phyloP scores from a whole-genome alignment of 305 asterid species.

The Fraxinus sp. region DNA sequence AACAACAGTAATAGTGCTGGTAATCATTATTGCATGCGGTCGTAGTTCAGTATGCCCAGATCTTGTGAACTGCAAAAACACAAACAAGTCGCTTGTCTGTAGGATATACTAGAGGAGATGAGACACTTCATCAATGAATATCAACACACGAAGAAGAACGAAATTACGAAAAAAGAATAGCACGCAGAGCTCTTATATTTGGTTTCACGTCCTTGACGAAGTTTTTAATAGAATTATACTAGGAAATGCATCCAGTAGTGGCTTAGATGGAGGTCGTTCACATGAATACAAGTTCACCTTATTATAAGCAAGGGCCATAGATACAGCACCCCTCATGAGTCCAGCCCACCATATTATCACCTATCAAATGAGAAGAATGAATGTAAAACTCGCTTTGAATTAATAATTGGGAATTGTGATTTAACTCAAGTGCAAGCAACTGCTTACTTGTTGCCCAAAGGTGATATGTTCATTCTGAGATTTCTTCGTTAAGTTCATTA shows the following conservation, averaged over 20 bases:
- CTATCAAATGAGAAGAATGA: conserved; percentile 23
- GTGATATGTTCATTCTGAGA: neutral
- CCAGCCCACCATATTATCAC: conserved; percentile 49
- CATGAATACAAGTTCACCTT: conserved; percentile 26
- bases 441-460: conserved; percentile 33
- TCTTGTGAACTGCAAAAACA: conserved; percentile 34
- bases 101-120: conserved; percentile 1
- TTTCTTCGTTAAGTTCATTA: neutral
- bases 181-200: neutral
- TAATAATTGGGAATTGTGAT: neutral
- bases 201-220: neutral
- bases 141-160: neutral
- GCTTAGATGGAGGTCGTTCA: neutral
- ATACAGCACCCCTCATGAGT: conserved; percentile 44
- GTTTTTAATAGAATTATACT: neutral
- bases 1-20: conserved; percentile 1
- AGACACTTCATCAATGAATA: neutral
- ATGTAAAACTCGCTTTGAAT: neutral
- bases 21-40: conserved; percentile 5
- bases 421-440: neutral
- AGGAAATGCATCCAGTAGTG: neutral
- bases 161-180: neutral
- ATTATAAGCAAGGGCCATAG: conserved; percentile 46
- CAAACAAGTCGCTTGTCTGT: neutral
- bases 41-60: conserved; percentile 32